A percentile compares a stretch with the other conserved stretches of the same genome.
phyloP scores from a whole-genome alignment of 1,139 yeast genomes.

The Taphrina deformans region DNA sequence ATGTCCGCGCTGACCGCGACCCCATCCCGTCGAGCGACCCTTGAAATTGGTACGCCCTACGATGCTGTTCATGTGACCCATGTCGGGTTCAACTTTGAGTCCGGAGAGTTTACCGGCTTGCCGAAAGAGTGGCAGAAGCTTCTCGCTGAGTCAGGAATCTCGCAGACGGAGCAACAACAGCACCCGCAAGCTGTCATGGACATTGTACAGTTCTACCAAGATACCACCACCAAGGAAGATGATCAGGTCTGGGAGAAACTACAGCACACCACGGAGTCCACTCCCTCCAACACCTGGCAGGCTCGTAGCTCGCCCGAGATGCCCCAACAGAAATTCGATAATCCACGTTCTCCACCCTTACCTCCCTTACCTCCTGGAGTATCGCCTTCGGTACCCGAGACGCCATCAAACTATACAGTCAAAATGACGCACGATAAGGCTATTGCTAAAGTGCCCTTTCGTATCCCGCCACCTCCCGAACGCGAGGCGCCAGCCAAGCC shows the following conservation, averaged over 20 bases:
- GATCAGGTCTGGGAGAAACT: constrained; percentile 23
- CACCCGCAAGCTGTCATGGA: constrained; percentile 95
- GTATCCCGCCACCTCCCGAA: constrained; percentile 16
- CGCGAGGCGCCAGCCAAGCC: constrained; percentile 4
- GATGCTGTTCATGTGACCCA: constrained; percentile 90
- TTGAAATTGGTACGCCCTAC: constrained; percentile 83
- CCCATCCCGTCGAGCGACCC: constrained; percentile 1
- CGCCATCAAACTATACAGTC: constrained; percentile 20
- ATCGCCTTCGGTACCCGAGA: constrained; percentile 35
- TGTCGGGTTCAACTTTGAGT: constrained; percentile 79
- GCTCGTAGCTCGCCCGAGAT: constrained; percentile 17
- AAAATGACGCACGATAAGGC: background rate
- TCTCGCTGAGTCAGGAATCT: constrained; percentile 80
- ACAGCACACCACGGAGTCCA: constrained; percentile 6
- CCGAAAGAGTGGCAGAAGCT: constrained; percentile 91
- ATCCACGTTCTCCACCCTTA: constrained; percentile 45
- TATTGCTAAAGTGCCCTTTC: constrained; percentile 7
- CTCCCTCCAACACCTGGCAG: background rate
- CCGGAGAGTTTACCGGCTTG: constrained; percentile 85
- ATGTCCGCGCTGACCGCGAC: constrained; percentile 14
- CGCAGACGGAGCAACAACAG: constrained; percentile 78
- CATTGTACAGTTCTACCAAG: constrained; percentile 72
- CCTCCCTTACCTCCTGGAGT: constrained; percentile 43
- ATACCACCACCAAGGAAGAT: constrained; percentile 40
- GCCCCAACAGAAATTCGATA: constrained; percentile 38